phyloP scores from a whole-genome alignment of 257 asterid genomes.

The Solanum lignicaule region DNA sequence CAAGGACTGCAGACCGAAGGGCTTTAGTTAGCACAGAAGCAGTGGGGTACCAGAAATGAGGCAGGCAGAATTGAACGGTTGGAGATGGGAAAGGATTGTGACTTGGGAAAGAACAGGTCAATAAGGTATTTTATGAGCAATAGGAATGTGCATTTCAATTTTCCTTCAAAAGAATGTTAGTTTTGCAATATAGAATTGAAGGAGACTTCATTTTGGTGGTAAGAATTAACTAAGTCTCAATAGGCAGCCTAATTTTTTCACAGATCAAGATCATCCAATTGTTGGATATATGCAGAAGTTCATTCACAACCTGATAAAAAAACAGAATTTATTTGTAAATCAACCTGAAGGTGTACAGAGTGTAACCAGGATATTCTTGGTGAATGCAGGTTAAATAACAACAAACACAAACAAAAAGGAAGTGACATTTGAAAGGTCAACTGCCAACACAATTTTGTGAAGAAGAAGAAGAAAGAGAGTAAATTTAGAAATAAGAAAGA shows the following conservation, averaged over 20 bases:
- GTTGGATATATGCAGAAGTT: background rate
- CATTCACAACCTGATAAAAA: background rate
- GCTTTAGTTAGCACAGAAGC: background rate
- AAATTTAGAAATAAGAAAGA: background rate
- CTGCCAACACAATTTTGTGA: background rate
- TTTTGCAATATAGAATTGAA: background rate
- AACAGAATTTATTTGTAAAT: background rate
- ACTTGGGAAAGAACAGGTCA: background rate
- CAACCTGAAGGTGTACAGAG: background rate
- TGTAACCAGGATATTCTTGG: background rate
- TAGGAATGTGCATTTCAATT: background rate
- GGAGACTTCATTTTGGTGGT: background rate
- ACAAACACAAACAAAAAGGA: background rate
- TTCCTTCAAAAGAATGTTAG: background rate
- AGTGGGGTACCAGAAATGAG: background rate
- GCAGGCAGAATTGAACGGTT: background rate
- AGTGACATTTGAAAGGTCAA: background rate
- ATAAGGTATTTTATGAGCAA: background rate
- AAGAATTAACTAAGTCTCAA: background rate
- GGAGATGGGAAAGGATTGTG: background rate
- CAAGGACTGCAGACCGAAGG: background rate
- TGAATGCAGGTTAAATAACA: background rate
- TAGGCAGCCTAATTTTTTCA: background rate
- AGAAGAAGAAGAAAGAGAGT: background rate
- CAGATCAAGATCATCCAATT: background rate